Conservation (phyloP, 2,329 filamentous ascomycete genomes). For the Talaromyces islandicus region DNA sequence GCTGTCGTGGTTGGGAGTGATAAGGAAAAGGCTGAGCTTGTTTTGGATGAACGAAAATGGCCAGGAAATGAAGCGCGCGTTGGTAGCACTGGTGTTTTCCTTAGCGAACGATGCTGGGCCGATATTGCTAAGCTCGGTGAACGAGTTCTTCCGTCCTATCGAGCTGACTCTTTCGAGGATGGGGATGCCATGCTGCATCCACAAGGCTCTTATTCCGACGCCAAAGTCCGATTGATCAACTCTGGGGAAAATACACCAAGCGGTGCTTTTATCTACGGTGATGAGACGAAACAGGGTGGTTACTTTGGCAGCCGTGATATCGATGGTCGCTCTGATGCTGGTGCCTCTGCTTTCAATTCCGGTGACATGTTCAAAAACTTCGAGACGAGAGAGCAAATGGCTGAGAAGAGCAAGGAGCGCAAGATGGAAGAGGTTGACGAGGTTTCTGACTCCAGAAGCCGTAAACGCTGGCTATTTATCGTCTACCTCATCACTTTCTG, state of each 20-base stretch:
- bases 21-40: conserved; percentile 79
- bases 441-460: conserved; percentile 66
- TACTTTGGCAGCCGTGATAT: conserved; percentile 68
- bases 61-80: conserved; percentile 83
- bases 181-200: conserved; percentile 56
- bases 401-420: conserved; percentile 89
- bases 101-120: conserved; percentile 94
- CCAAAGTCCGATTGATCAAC: conserved; percentile 51
- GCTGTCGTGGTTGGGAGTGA: conserved; percentile 85
- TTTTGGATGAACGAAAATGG: conserved; percentile 92
- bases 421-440: conserved; percentile 87
- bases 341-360: conserved; percentile 79
- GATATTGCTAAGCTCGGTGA: conserved; percentile 75
- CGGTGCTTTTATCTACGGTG: conserved; percentile 59
- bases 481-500: conserved; percentile 82
- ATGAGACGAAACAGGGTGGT: conserved; percentile 73
- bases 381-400: conserved; percentile 88
- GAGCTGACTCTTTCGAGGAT: conserved; percentile 51
- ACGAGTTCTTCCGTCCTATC: conserved; percentile 50
- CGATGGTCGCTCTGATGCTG: conserved; percentile 85
- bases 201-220: conserved; percentile 38
- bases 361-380: conserved; percentile 98
- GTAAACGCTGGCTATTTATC: conserved; percentile 84
- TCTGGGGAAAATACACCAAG: conserved; percentile 42
- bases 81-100: conserved; percentile 87